Base-by-base conservation (phyloP, 2,329 filamentous ascomycete species). In the Teratosphaeria nubilosa region DNA sequence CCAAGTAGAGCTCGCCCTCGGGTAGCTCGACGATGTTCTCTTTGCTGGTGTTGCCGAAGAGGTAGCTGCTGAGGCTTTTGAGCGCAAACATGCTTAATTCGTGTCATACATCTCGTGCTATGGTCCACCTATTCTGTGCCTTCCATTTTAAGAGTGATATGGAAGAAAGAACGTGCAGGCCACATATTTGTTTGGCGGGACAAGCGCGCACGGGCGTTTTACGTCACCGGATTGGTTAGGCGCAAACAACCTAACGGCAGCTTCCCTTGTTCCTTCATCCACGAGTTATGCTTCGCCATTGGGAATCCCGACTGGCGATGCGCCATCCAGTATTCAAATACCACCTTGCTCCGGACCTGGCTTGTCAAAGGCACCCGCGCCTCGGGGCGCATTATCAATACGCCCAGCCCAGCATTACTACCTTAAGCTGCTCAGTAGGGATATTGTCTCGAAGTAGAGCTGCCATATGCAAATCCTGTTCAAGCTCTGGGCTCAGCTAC, bases 1-100 rank as follows among this genome's bases (percentile, higher is more conserved):
- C 94, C 65, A 99, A 87, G 75, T 96, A 99, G 51, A 99, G 89
- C 75, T 97, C 91, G 71, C 94, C 94, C 74, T 97, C 91, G 16
- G 91, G 86, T 51, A 99, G 86, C 72, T 97, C 91, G 75, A 96
- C 90, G 71, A 99, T 85, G 53, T 90, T 88, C 78, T 97, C 91
- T 74, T 96, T 92, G 72, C 85, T 90, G 69, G 83, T 84, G 73
- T 95, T 91, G 64, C 86, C 86, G 73, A 97, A 97, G 71, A 97
- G 85, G 70, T 94, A 86, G 76, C 96, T 96, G 76, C 69, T 71
- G 16, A 73, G 63, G 37, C 65, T 67, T 56, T 69, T 69, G 51
- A 71, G 60, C 48, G 69, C 69, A 56, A 70, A 71, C 69, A 71
- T 71, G 58, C 58, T 67, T 56, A 54, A 77, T 79, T 53, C 77